Evolutionary conservation across 2,329 filamentous ascomycete genomes (phyloP).

Genomic region (Monosporascus sp.): DNA sequence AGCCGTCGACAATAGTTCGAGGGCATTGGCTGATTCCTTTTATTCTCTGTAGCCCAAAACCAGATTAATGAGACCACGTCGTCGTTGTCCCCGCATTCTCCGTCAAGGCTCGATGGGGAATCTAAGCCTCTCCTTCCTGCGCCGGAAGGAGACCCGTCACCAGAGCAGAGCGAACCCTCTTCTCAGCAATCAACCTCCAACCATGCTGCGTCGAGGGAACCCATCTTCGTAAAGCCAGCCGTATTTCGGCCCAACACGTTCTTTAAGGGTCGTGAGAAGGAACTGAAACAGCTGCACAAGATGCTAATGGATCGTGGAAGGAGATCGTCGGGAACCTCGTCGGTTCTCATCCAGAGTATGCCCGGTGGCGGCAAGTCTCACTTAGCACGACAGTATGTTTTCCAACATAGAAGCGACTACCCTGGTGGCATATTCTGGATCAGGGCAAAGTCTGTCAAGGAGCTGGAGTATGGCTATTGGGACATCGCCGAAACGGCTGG

Average conservation of each 20-base stretch:
- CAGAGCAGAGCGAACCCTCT: slow-evolving; percentile 21
- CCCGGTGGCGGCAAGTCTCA: slow-evolving; percentile 66
- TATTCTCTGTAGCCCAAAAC: slow-evolving; percentile 24
- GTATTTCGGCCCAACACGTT: slow-evolving; percentile 55
- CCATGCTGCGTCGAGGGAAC: slow-evolving; percentile 15
- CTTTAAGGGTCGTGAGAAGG: slow-evolving; percentile 53
- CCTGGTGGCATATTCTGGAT: slow-evolving; percentile 67
- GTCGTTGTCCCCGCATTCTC: slow-evolving; percentile 17
- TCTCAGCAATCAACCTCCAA: slow-evolving; percentile 24
- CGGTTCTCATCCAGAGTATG: slow-evolving; percentile 58
- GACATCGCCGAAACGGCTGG: slow-evolving; percentile 56
- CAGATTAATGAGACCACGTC: slow-evolving; percentile 28
- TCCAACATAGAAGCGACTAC: slow-evolving; percentile 51
- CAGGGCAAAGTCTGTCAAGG: slow-evolving; percentile 52
- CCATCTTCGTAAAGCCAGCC: slow-evolving; percentile 40
- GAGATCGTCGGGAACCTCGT: slow-evolving; percentile 52
- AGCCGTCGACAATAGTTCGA: slow-evolving; percentile 9
- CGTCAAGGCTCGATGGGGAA: slow-evolving; percentile 17
- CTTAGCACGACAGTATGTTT: slow-evolving; percentile 62
- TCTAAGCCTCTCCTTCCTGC: slow-evolving; percentile 23
- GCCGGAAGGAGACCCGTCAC: slow-evolving; percentile 14
- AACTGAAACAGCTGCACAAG: slow-evolving; percentile 52
- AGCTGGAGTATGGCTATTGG: slow-evolving; percentile 58
- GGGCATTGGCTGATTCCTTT: slow-evolving; percentile 24
- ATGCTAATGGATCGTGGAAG: slow-evolving; percentile 53